Base-by-base conservation (phyloP, 2,329 filamentous ascomycete genomes). In the Arthrobotrys pseudoclavata region DNA sequence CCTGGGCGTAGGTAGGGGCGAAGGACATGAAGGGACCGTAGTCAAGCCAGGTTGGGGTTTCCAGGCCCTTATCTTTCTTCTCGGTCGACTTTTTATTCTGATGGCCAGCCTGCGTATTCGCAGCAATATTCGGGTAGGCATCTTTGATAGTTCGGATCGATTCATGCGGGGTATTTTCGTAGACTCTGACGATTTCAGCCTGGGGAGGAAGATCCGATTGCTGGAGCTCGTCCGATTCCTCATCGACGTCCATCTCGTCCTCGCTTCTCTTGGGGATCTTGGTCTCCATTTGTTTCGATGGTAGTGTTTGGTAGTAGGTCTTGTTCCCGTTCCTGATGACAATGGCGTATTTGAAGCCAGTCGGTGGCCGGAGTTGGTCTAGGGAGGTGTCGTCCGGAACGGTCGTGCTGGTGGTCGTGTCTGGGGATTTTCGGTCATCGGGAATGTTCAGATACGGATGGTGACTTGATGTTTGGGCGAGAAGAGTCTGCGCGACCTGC, bases 211-310 rank as follows among this genome's bases (percentile, higher is more conserved):
- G 37, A 3, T 66, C 66, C 13, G 40, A 40, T 20, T 60, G 57
- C 26, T 20, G 40, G 42, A 20, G 63, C 12, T 62, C 47, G n/a
- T 61, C 50, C 7, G 42, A 53, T 42, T 29, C 15, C 4, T 66
- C 26, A 22, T 76, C 72, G 22, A 76, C 50, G 13, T 76, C 72
- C 66, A 76, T 76, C 12, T 70, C 72, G n/a, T 70, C 72, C 24
- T 22, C 45, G 22, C 24, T 37, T 20, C 18, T 31, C 15, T 31
- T 45, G 10, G 31, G 12, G 4, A 6, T 2, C 12, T 29, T 22
- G 0, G 37, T 10, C 7, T 29, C 22, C 1, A 12, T 12, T 1
- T 24, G 10, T 7, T 42, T 37, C 10, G 37, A 12, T n/a, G 37
- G 34, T 6, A 37, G 13, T 20, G 15, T 31, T 13, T 57, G 34